Conservation (phyloP, 2,329 filamentous ascomycete genomes). For the Clonostachys chloroleuca region DNA sequence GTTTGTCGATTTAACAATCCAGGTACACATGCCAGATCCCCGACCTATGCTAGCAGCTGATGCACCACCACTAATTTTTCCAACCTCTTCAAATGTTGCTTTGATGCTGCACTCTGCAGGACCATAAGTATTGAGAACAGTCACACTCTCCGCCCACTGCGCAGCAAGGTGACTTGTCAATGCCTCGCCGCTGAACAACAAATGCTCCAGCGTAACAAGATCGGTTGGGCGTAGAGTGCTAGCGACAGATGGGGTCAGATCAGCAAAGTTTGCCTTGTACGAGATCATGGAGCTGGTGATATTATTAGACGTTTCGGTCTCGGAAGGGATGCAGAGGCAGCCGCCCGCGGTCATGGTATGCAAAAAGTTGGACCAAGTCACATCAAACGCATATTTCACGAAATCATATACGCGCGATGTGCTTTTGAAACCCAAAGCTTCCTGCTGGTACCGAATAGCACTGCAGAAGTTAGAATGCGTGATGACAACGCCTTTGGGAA, state of each 20-base stretch:
- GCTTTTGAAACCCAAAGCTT: constrained; percentile 1
- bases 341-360: constrained; percentile 23
- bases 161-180: constrained; percentile 5
- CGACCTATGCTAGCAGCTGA: constrained; percentile 8
- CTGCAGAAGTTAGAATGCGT: constrained; percentile 6
- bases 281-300: constrained; percentile 34
- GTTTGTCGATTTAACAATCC: constrained; percentile 33
- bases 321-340: constrained; percentile 48
- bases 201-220: not conserved
- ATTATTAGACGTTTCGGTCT: constrained; percentile 43
- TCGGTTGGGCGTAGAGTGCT: not conserved
- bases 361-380: constrained; percentile 6
- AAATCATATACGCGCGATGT: constrained; percentile 11
- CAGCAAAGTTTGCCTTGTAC: constrained; percentile 16
- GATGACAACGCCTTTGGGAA: constrained; percentile 13
- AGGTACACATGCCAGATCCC: constrained; percentile 10
- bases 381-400: constrained; percentile 13
- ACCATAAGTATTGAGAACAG: constrained; percentile 8
- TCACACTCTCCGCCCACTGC: constrained; percentile 6
- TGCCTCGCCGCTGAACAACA: constrained; percentile 8
- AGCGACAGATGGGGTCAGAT: constrained; percentile 40
- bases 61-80: no score
- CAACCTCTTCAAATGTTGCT: not conserved
- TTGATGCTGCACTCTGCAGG: constrained; percentile 16
- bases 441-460: constrained; percentile 1